phyloP scores from a whole-genome alignment of 2,329 filamentous ascomycete species.

The Aurifilum marmelostoma region DNA sequence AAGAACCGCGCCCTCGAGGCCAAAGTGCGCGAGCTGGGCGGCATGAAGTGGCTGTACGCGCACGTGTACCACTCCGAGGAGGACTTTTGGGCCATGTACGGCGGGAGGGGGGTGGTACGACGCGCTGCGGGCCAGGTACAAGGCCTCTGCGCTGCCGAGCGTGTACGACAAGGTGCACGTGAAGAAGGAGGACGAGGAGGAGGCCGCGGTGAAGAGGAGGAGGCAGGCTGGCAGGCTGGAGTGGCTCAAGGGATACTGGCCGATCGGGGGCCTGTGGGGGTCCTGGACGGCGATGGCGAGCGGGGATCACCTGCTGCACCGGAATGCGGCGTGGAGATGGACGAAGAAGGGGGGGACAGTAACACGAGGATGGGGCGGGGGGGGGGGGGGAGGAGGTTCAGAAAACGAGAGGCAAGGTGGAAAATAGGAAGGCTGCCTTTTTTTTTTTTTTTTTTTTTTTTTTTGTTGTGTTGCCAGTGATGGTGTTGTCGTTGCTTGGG shows the following conservation, averaged over 20 bases:
- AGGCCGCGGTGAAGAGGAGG: conserved; percentile 36
- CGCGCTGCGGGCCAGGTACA: conserved; percentile 63
- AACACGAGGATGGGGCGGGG: too few species aligned
- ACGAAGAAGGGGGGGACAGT: conserved; percentile 32
- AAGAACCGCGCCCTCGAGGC: conserved; percentile 74
- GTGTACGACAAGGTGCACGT: conserved; percentile 74
- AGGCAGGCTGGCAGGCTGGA: conserved; percentile 43
- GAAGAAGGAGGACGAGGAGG: conserved; percentile 35
- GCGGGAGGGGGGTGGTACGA: conserved; percentile 64
- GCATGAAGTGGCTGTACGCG: conserved; percentile 87
- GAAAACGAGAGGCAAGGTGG: too few species aligned
- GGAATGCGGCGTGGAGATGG: conserved; percentile 58
- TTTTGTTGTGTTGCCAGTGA: not conserved
- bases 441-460: too few species aligned
- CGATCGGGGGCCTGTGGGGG: conserved; percentile 62
- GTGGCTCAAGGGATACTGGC: conserved; percentile 54
- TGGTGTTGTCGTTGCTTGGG: not conserved
- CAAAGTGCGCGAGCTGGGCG: conserved; percentile 69
- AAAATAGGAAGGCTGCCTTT: not conserved
- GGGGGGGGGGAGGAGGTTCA: too few species aligned
- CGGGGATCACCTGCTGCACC: conserved; percentile 57
- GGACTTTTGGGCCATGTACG: conserved; percentile 70
- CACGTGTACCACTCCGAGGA: conserved; percentile 77
- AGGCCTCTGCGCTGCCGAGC: conserved; percentile 62
- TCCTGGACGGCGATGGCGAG: conserved; percentile 62